These are phyloP conservation scores for Escallonia rubra DNA, from an alignment of 129 eudicot species.

Conservation along the genomic window DNA sequence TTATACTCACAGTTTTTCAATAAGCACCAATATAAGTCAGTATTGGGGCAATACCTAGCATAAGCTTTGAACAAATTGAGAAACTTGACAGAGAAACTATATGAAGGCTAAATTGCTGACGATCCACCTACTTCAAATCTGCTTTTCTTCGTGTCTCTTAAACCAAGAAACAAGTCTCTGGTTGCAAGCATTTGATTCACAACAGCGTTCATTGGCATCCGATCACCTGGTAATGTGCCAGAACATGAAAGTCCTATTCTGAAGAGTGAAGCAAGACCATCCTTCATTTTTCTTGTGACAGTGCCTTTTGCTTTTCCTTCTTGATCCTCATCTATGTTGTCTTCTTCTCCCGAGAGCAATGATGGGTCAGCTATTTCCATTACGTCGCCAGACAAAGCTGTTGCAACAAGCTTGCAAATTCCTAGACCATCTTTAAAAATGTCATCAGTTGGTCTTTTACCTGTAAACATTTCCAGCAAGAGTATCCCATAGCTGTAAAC, in stretches of 20 bases:
- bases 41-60: too few species aligned
- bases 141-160: not conserved
- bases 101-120: not conserved
- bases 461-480: constrained; percentile 28
- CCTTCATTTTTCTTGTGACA: not conserved
- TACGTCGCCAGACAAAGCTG: constrained; percentile 5
- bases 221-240: not conserved
- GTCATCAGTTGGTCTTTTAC: constrained; percentile 32
- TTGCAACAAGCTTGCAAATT: constrained; percentile 1
- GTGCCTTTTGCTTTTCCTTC: not conserved
- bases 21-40: too few species aligned
- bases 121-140: not conserved
- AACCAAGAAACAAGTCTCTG: not conserved
- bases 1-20: too few species aligned
- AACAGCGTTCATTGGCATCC: constrained; percentile 13
- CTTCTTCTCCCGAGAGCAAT: not conserved
- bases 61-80: too few species aligned
- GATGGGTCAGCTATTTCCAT: constrained; percentile 10
- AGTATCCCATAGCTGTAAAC: constrained; percentile 34
- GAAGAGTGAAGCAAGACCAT: not conserved
- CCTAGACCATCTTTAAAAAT: constrained; percentile 12
- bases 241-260: constrained; percentile 18
- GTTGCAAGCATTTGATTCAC: constrained; percentile 7
- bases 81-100: too few species aligned
- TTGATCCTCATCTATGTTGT: not conserved